Conservation (phyloP, 2,329 filamentous ascomycete genomes). For the Beauveria caledonica region DNA sequence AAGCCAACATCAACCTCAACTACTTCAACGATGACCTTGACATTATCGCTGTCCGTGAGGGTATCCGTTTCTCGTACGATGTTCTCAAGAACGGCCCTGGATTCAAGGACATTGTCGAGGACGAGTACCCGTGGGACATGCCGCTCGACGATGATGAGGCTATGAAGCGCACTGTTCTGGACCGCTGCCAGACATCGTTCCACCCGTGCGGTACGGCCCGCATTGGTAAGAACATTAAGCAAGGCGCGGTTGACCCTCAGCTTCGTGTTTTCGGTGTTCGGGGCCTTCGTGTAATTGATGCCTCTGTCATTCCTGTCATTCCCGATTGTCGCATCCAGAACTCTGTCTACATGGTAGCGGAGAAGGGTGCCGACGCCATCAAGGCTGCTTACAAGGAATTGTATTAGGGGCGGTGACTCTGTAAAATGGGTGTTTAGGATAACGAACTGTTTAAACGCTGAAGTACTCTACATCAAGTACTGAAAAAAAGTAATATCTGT, state of each 20-base stretch:
- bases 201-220: slow-evolving; percentile 50
- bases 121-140: slow-evolving; percentile 54
- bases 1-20: slow-evolving; percentile 52
- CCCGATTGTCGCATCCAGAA: slow-evolving; percentile 52
- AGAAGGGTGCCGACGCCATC: slow-evolving; percentile 27
- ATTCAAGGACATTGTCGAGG: slow-evolving; percentile 44
- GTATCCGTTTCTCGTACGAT: slow-evolving; percentile 47
- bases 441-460: too few species aligned
- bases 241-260: slow-evolving; percentile 24
- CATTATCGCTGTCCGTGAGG: slow-evolving; percentile 50
- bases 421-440: too few species aligned
- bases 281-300: slow-evolving; percentile 21
- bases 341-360: slow-evolving; percentile 51
- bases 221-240: slow-evolving; percentile 30
- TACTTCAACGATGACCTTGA: slow-evolving; percentile 49
- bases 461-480: too few species aligned
- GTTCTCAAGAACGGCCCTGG: slow-evolving; percentile 48
- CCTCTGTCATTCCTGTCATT: slow-evolving; percentile 46
- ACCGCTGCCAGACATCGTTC: slow-evolving; percentile 51
- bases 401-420: neutral
- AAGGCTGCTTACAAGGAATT: slow-evolving; percentile 9
- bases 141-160: slow-evolving; percentile 44
- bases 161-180: slow-evolving; percentile 48
- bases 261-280: slow-evolving; percentile 24
- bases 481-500: too few species aligned